Base-by-base conservation (phyloP, 208 protist genomes). In the Strigomonas galati region DNA sequence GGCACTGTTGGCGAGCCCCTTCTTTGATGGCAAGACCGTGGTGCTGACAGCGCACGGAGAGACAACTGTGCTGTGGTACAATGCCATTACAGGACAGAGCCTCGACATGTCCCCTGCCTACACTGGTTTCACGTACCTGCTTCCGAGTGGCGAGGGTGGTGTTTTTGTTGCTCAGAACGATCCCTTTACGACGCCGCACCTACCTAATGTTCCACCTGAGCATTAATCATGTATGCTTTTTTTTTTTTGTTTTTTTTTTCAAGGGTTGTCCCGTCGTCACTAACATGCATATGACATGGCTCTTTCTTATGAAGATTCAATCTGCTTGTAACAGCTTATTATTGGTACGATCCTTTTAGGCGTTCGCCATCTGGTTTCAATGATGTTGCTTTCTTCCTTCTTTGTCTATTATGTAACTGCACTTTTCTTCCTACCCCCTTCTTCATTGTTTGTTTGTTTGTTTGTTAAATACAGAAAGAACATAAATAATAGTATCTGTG, bases 11-110 rank as follows among this genome's bases (percentile, higher is more conserved):
- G 17, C 26, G 0, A 24, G 56, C 23, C 60, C 75, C 17, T 52
- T 31, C 26, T 62, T 85, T 40, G 76, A 78, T 27, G 70, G 70
- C 31, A 85, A 82, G 59, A 73, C 63, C n/a, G 74, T 84, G 15
- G 48, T 84, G 21, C 26, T 76, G 2, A 71, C 80, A 6, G 74
- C 53, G 1, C 79, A 84, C 60, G 79, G 79, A 2, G 73, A 80
- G 57, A 79, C 73, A 27, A 67, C 61, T 24, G 23, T 71, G 55
- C 66, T 62, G 3, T 79, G 69, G 61, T 67, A 71, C 48, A 32
- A 81, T 26, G 69, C 74, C 0, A 21, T 84, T 32, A 57, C 57
- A 28, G 40, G 32, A 5, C 24, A 52, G 0, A 19, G 6, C 3
- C 7, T 28, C 19, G 28, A 43, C 43, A 2, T 19, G 54, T 9